Evolutionary conservation across 345 rosid genomes (phyloP).

Genomic region (Lumnitzera racemosa): DNA sequence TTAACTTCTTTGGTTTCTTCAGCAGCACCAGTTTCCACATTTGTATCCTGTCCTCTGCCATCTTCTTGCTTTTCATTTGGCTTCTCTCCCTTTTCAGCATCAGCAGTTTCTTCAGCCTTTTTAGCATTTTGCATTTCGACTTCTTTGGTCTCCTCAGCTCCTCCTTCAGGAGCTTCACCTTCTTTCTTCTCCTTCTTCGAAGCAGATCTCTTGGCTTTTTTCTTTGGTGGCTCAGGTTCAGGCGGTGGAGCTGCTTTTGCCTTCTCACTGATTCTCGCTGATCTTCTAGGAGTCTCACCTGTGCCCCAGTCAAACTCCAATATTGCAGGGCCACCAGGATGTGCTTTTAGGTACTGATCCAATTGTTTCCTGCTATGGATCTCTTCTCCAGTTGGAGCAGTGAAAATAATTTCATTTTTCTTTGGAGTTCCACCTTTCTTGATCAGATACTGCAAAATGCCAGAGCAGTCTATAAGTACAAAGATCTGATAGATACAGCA

Average conservation of each 20-base stretch:
- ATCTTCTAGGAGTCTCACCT: conserved; percentile 65
- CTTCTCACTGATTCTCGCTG: conserved; percentile 60
- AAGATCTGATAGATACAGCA: no score
- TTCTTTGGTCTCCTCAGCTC: conserved; percentile 27
- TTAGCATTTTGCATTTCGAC: conserved; percentile 28
- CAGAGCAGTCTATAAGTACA: not conserved
- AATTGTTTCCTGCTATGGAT: conserved; percentile 40
- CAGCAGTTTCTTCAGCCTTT: conserved; percentile 19
- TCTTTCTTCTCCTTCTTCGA: conserved; percentile 44
- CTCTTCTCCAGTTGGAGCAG: conserved; percentile 66
- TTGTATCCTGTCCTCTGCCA: conserved; percentile 12
- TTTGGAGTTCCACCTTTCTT: conserved; percentile 43
- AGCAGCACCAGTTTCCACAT: conserved; percentile 4
- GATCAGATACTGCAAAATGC: conserved; percentile 32
- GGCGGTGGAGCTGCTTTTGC: conserved; percentile 26
- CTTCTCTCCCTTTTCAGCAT: conserved; percentile 18
- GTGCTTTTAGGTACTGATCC: conserved; percentile 59
- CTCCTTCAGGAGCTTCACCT: conserved; percentile 24
- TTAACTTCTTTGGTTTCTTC: conserved; percentile 16
- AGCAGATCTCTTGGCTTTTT: conserved; percentile 36
- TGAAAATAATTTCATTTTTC: conserved; percentile 57
- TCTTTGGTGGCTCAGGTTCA: conserved; percentile 47
- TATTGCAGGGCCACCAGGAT: conserved; percentile 45
- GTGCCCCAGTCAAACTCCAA: conserved; percentile 63
- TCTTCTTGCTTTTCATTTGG: conserved; percentile 14